Evolutionary conservation across 495 filamentous ascomycete species (phyloP).

Genomic region (Neurospora tetrasperma): DNA sequence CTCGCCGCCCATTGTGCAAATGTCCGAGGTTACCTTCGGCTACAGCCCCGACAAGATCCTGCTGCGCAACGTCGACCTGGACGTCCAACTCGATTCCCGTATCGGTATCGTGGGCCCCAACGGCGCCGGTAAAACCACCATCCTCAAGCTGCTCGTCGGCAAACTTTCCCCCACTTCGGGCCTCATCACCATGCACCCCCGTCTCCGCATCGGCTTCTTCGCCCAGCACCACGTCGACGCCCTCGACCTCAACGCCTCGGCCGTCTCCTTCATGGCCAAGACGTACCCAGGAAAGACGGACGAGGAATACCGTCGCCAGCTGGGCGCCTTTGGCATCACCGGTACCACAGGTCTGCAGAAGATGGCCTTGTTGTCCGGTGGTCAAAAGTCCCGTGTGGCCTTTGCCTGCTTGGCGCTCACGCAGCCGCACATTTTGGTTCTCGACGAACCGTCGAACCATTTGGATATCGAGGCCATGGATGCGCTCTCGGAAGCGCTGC

Average conservation of each 20-base stretch:
- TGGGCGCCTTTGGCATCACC: slow-evolving; percentile 97
- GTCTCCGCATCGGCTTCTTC: slow-evolving; percentile 89
- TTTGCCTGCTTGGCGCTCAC: slow-evolving; percentile 88
- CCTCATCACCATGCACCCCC: slow-evolving; percentile 74
- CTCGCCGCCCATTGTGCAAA: slow-evolving; percentile 95
- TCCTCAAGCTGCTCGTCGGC: slow-evolving; percentile 87
- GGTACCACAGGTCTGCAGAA: slow-evolving; percentile 95
- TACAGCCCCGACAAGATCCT: slow-evolving; percentile 75
- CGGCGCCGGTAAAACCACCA: slow-evolving; percentile 95
- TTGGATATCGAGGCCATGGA: slow-evolving; percentile 99
- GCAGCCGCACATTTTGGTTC: slow-evolving; percentile 93
- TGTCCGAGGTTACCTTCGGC: slow-evolving; percentile 85
- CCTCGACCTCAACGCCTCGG: slow-evolving; percentile 75
- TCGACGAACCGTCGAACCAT: slow-evolving; percentile 97
- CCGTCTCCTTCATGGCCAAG: slow-evolving; percentile 93
- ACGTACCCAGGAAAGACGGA: slow-evolving; percentile 82
- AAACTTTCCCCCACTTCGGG: slow-evolving; percentile 69
- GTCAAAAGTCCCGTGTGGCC: slow-evolving; percentile 95
- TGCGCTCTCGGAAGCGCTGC: slow-evolving; percentile 72
- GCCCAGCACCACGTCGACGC: slow-evolving; percentile 98
- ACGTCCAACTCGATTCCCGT: slow-evolving; percentile 94
- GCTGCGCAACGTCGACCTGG: slow-evolving; percentile 77
- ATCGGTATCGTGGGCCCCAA: slow-evolving; percentile 99
- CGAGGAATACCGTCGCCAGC: slow-evolving; percentile 92
- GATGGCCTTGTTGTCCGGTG: slow-evolving; percentile 89